These are phyloP conservation scores for Edaphochlamys debaryana DNA, from an alignment of 139 green algal species.

Conservation along the genomic window DNA sequence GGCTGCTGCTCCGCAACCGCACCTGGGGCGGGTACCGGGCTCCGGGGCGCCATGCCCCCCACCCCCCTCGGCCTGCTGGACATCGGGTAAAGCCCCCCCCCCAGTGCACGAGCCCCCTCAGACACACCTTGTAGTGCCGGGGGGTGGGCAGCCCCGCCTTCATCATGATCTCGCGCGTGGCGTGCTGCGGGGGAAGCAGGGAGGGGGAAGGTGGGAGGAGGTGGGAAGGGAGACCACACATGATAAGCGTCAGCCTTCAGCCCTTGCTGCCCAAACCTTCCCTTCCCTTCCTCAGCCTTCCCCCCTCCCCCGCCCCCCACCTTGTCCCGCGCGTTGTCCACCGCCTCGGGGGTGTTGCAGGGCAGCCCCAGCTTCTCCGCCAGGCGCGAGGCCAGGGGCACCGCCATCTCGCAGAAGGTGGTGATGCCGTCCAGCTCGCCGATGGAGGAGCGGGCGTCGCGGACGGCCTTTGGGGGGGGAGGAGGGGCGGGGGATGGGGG, in stretches of 20 bases:
- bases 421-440: conserved; percentile 85
- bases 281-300: too few relatives aligned
- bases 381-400: conserved; percentile 84
- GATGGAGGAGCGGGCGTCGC: conserved; percentile 44
- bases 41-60: too few relatives aligned
- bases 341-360: conserved; percentile 66
- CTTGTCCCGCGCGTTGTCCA: conserved; percentile 91
- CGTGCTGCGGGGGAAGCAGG: conserved; percentile 55
- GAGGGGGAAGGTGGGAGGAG: too few relatives aligned
- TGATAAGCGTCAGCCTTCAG: too few relatives aligned
- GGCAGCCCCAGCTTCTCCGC: conserved; percentile 85
- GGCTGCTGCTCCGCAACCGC: too few relatives aligned
- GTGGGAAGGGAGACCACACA: too few relatives aligned
- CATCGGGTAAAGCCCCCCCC: too few relatives aligned
- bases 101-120: too few relatives aligned
- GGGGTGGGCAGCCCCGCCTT: conserved; percentile 81
- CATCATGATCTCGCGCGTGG: conserved; percentile 69
- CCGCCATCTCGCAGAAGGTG: conserved; percentile 92
- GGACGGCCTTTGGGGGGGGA: conserved; percentile 48
- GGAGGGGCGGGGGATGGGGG: not conserved
- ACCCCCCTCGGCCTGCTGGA: too few relatives aligned
- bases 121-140: conserved; percentile 61
- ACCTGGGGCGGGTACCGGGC: too few relatives aligned
- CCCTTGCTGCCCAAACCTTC: too few relatives aligned
- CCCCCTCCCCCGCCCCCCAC: conserved; percentile 17